A percentile compares a stretch with the other conserved stretches of the same genome.
Evolutionary conservation across 2,329 filamentous ascomycete species (phyloP).

Genomic region (Fusarium odoratissimum): DNA sequence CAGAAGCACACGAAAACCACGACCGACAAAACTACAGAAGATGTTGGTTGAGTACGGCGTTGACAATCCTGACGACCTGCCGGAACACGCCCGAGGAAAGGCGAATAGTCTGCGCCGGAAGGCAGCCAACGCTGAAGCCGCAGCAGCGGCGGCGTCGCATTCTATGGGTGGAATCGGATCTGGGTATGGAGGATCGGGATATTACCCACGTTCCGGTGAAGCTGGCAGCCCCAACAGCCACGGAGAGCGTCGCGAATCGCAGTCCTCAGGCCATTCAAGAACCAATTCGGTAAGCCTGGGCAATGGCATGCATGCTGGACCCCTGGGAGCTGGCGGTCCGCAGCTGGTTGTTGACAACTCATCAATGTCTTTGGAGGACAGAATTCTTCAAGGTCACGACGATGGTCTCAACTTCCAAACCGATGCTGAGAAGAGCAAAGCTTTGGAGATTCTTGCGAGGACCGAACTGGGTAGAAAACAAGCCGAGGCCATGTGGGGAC

Average conservation of each 20-base stretch:
- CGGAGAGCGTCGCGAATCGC: slow-evolving; percentile 43
- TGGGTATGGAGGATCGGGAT: slow-evolving; percentile 43
- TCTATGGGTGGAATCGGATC: slow-evolving; percentile 14
- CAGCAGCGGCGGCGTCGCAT: slow-evolving; percentile 50
- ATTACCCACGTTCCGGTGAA: slow-evolving; percentile 40
- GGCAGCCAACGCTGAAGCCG: slow-evolving; percentile 68
- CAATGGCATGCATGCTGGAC: slow-evolving; percentile 55
- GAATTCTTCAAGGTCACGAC: slow-evolving; percentile 60
- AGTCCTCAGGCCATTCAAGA: slow-evolving; percentile 46
- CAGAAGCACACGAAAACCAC: slow-evolving; percentile 91
- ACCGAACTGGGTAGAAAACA: slow-evolving; percentile 63
- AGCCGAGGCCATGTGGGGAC: slow-evolving; percentile 64
- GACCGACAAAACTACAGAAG: slow-evolving; percentile 97
- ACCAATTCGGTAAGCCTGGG: slow-evolving; percentile 57
- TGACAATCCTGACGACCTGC: slow-evolving; percentile 89
- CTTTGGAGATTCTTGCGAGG: slow-evolving; percentile 63
- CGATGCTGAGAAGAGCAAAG: slow-evolving; percentile 61
- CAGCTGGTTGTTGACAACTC: slow-evolving; percentile 56
- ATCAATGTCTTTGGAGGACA: slow-evolving; percentile 61
- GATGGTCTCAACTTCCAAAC: slow-evolving; percentile 59
- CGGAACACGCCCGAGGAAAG: slow-evolving; percentile 83
- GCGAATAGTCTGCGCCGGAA: slow-evolving; percentile 79
- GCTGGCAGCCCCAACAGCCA: slow-evolving; percentile 41
- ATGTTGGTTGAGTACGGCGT: slow-evolving; percentile 90
- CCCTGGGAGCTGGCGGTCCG: slow-evolving; percentile 57